Conservation (phyloP, 2,329 filamentous ascomycete genomes). For the Cladophialophora yegresii region DNA sequence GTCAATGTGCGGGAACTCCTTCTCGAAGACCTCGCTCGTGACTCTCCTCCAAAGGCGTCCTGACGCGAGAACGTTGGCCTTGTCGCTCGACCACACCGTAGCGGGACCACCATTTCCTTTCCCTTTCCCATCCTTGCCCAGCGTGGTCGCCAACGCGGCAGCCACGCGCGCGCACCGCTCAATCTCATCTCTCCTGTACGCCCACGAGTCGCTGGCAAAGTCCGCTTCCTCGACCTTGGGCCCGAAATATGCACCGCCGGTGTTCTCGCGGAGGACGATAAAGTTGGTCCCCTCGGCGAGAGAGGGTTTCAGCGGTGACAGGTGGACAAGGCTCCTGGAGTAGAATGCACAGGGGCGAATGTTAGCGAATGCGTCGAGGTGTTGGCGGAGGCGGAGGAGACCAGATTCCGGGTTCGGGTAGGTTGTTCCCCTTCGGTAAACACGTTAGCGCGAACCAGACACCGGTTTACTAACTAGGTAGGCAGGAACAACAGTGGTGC, state of each 20-base stretch:
- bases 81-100: slow-evolving; percentile 54
- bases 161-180: slow-evolving; percentile 53
- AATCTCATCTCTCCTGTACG: slow-evolving; percentile 50
- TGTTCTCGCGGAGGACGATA: slow-evolving; percentile 55
- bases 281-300: slow-evolving; percentile 72
- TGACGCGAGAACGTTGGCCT: slow-evolving; percentile 57
- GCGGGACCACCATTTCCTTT: slow-evolving; percentile 34
- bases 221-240: slow-evolving; percentile 50
- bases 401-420: slow-evolving; percentile 36
- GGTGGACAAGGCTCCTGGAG: slow-evolving; percentile 42
- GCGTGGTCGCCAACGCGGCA: slow-evolving; percentile 48
- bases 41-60: slow-evolving; percentile 54
- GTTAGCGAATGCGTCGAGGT: slow-evolving; percentile 52
- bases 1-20: slow-evolving; percentile 93
- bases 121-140: slow-evolving; percentile 33
- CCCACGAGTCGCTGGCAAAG: slow-evolving; percentile 53
- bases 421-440: slow-evolving; percentile 29
- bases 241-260: slow-evolving; percentile 50
- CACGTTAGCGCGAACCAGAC: not conserved
- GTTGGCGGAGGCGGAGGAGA: slow-evolving; percentile 34
- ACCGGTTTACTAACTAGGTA: too few relatives aligned
- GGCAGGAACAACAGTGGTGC: slow-evolving; percentile 51
- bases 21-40: slow-evolving; percentile 46
- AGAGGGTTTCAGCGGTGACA: slow-evolving; percentile 51
- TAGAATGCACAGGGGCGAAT: slow-evolving; percentile 54